phyloP scores from a whole-genome alignment of 176 grass and related monocot species.

The Elymus sibiricus region DNA sequence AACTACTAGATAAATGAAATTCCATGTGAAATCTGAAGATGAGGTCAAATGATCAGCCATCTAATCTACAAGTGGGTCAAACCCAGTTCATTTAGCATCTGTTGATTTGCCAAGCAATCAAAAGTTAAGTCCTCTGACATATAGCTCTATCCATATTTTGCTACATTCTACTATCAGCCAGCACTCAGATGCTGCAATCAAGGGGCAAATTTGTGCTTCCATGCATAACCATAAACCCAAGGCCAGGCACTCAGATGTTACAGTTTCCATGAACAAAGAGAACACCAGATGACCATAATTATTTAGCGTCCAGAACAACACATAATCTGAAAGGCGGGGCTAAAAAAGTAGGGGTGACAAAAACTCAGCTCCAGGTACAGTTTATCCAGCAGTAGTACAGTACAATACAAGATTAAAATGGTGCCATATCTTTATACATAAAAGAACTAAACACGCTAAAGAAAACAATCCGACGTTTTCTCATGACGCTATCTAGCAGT shows the following conservation, averaged over 20 bases:
- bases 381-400: constrained; percentile 24
- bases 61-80: neutral
- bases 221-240: neutral
- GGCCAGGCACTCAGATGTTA: neutral
- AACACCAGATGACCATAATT: neutral
- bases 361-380: constrained; percentile 39
- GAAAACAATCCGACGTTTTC: constrained; percentile 53
- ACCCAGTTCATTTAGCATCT: neutral
- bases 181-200: neutral
- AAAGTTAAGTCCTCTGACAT: neutral
- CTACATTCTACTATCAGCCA: neutral
- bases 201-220: neutral
- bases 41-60: neutral
- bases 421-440: constrained; percentile 51
- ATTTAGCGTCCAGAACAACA: neutral
- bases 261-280: neutral
- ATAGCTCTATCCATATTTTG: neutral
- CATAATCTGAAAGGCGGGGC: neutral
- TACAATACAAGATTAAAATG: constrained; percentile 27
- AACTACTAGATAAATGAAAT: neutral
- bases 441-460: constrained; percentile 42
- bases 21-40: neutral
- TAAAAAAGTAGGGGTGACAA: constrained; percentile 18
- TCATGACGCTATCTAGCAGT: constrained; percentile 56
- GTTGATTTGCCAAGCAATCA: neutral